Evolutionary conservation across 2,329 filamentous ascomycete genomes (phyloP).

Genomic region (Botrytis fragariae): DNA sequence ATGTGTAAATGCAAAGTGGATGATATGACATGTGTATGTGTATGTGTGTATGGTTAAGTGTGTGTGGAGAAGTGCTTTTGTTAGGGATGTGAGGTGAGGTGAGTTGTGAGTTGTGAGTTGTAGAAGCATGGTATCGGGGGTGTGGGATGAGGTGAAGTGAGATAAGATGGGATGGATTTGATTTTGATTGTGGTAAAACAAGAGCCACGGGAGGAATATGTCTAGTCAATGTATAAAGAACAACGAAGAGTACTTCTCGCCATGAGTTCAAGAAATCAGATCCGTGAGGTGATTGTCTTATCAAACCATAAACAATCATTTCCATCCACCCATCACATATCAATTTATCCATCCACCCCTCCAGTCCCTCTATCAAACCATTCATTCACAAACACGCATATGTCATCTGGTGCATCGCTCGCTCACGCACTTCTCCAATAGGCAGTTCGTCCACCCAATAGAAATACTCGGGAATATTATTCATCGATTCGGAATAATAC

Average conservation of each 20-base stretch:
- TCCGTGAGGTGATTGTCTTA: neutral
- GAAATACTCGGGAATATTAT: neutral
- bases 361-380: neutral
- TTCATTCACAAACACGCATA: neutral
- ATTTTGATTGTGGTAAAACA: too few species aligned
- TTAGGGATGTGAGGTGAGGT: too few species aligned
- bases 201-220: neutral
- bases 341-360: neutral
- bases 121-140: too few species aligned
- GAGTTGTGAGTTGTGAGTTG: too few species aligned
- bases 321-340: too few species aligned
- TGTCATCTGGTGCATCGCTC: neutral
- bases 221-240: neutral
- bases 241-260: too few species aligned
- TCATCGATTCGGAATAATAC: neutral
- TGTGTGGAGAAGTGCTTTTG: neutral
- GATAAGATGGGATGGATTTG: neutral
- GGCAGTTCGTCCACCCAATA: neutral
- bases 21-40: neutral
- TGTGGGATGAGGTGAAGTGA: neutral
- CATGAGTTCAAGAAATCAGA: too few species aligned
- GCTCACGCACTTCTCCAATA: neutral
- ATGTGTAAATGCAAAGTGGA: neutral
- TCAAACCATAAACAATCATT: neutral
- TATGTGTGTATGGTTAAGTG: neutral